Base-by-base conservation (phyloP, 306 rosid species). In the Vachellia collinsii region DNA sequence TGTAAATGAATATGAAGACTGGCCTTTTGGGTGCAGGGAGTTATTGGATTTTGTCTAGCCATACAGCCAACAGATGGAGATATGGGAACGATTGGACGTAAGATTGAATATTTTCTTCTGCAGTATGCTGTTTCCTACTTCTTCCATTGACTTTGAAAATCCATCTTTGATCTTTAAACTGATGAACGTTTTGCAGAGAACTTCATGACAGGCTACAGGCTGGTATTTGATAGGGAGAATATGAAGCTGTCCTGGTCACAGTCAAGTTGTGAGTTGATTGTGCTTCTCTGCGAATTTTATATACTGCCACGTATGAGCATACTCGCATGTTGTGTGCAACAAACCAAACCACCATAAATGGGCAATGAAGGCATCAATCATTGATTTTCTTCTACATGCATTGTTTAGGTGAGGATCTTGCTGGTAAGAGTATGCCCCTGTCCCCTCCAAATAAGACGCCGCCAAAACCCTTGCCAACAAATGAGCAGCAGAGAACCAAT, bases 11-110 rank as follows among this genome's bases (percentile, higher is more conserved):
- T 74, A 43, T 71, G 65, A 77, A 53, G 69, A 62, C 59, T 19
- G 48, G 10, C 75, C n/a, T 68, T 66, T 74, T 43, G 84, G 82
- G 68, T 88, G 88, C 90, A 94, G 99, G 97, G 92, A 76, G 63
- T 87, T 54, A 42, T 64, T 56, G 99, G 89, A 83, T 90, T 93
- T 82, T 94, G 99, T 83, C 83, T 94, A 65, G 97, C 99, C 76
- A 77, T 94, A 82, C 95, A 90, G 81, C 95, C 92, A 39, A 23
- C 86, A 14, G 97, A 90, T 48, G 97, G 91, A 56, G 94, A 90
- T 83, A 79, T 83, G 63, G 97, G 97, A 76, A 91, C 84, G 73
- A 80, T 94, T 79, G 99, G 97, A 77, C 99, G 99, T 94, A 88
- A 90, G 99, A 67, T 77, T 67, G 47, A 73, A 77, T 73, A 66